Base-by-base conservation (phyloP, 257 asterid genomes). In the Solanum medicagineum region DNA sequence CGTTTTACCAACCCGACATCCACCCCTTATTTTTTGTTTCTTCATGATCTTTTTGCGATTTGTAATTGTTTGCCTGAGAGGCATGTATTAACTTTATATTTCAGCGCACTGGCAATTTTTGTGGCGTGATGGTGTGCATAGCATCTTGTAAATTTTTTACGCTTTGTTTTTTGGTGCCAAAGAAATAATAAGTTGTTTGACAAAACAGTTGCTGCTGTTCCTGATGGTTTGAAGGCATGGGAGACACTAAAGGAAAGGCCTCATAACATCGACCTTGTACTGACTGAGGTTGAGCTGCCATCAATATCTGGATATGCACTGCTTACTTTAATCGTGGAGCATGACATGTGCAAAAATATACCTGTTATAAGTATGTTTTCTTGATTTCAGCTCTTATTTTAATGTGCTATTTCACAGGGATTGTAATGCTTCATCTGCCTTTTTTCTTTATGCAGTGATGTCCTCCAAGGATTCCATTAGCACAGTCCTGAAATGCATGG, bases 211-310 rank as follows among this genome's bases (percentile, higher is more conserved):
- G 91, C 94, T 90, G 97, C 97, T 81, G 98, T 93, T 90, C 17
- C 95, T 11, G 98, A 97, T 87, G 99, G 99, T 79, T 89, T 97
- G 74, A 94, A 95, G 92, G 99, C 99, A 44, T 97, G 99, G 99
- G 98, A 97, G 85, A 83, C 92, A 2, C 87, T 97, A 56, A 95
- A 92, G 85, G 94, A 87, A 88, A 92, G 91, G 77, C 89, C 98
- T 11, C 87, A 81, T 32, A 91, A 83, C 90, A 87, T 95, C 29
- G 99, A 97, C 89, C 98, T 97, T 73, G 94, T 97, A 22, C 80
- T 97, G 89, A 97, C 98, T 4, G 99, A 97, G 89, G 98, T 93
- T 40, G 98, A 97, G 8, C 85, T 95, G 87, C 96, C 99, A 8
- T 89, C 97, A n/a, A 93, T 97, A 85, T 94, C 99, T 17, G 99